A percentile compares a stretch with the other conserved stretches of the same genome.
Conservation (phyloP, 1,139 yeast genomes). For the Geotrichum reessii region DNA sequence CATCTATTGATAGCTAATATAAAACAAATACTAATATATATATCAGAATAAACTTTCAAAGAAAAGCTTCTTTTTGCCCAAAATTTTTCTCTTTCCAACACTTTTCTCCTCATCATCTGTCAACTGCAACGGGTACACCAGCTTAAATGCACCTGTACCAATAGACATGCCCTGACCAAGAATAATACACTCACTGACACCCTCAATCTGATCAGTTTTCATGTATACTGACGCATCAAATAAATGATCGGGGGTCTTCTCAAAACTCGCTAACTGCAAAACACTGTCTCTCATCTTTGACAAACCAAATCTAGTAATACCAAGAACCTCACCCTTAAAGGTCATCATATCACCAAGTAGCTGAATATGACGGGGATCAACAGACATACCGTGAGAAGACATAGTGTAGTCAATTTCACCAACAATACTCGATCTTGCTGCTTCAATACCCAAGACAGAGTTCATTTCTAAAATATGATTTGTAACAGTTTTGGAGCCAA, state of each 20-base stretch:
- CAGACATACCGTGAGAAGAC: conserved; percentile 99
- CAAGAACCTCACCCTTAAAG: conserved; percentile 94
- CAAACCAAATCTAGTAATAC: conserved; percentile 95
- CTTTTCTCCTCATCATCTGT: conserved; percentile 17
- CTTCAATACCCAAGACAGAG: conserved; percentile 92
- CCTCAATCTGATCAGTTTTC: conserved; percentile 94
- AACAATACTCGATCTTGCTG: conserved; percentile 89
- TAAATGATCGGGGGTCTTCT: conserved; percentile 95
- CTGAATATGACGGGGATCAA: conserved; percentile 98
- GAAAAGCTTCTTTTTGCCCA: conserved; percentile 17
- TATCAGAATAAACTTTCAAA: conserved; percentile 17
- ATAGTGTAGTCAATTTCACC: conserved; percentile 94
- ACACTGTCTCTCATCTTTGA: conserved; percentile 99
- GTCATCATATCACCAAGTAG: conserved; percentile 98
- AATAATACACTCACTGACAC: conserved; percentile 96
- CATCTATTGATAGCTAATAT: background rate
- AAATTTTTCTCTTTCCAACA: conserved; percentile 15
- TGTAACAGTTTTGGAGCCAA: conserved; percentile 80
- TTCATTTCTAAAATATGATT: conserved; percentile 90
- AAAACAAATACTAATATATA: background rate
- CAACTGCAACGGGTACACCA: conserved; percentile 38
- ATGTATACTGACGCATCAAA: conserved; percentile 97
- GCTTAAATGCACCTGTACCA: conserved; percentile 95
- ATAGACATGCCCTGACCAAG: conserved; percentile 96
- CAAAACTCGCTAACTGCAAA: conserved; percentile 92